Evolutionary conservation across 2,329 filamentous ascomycete genomes (phyloP), one percentile per base, ranked within the genome.

Genomic region (Emmonsiellopsis sp.): DNA sequence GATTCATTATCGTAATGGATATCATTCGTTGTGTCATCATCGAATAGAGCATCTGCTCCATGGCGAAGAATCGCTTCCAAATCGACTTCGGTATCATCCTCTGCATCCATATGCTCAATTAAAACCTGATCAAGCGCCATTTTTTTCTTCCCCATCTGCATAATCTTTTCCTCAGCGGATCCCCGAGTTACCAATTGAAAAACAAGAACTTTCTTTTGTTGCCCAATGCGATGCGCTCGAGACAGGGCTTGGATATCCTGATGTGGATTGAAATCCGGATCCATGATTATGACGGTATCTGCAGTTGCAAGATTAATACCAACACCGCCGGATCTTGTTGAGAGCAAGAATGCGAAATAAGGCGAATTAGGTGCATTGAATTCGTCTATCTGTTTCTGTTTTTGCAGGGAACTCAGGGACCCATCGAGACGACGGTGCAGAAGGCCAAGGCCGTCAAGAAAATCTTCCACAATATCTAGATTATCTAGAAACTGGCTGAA

Each of bases 231-330:
- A 69, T 98, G 93, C 14, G 92, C 93, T 59, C 94, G 84, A 33
- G 92, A 95, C 33, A 98, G 78, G 0, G 93, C 93, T 68, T 98
- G 93, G 42, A 98, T 87, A 63, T 98, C 94, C 69, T 98, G 93
- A 65, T 98, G 93, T 0, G 93, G 93, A 57, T 98, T 98, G 75
- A 95, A 97, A 65, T 98, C 93, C 0, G 89, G 89, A 62, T 98
- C 91, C 60, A 97, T 83, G 59, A 98, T 96, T 59, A 98, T 96
- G 56, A 98, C 94, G 0, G 93, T 98, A 65, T 98, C 93, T 2
- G 93, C 93, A 6, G 91, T 95, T 0, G 93, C 93, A 53, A 98
- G 78, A 65, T 98, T 98, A 74, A 98, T 98, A 13, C 93, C 94
- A 0, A 98, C 92, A 63, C 94, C 93, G 52, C 93, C 93, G 14